A percentile compares a stretch with the other conserved stretches of the same genome.
phyloP scores from a whole-genome alignment of 2,329 filamentous ascomycete genomes.

The Xylariales sp. region DNA sequence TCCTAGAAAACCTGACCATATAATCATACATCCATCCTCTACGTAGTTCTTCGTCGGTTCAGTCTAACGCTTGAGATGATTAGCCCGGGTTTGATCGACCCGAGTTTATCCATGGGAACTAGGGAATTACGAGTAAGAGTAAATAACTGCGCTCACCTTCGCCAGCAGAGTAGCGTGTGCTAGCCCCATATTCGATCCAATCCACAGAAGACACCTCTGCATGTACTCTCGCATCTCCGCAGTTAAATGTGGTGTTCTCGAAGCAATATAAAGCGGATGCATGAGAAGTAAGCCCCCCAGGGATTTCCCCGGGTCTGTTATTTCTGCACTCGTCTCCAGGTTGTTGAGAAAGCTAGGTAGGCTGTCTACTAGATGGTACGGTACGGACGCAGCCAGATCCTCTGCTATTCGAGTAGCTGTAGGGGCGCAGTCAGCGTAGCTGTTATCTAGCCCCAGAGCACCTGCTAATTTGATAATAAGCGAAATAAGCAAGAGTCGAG shows the following conservation, averaged over 20 bases:
- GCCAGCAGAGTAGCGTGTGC: conserved; percentile 17
- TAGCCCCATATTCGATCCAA: conserved; percentile 19
- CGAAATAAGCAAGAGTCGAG: conserved; percentile 5
- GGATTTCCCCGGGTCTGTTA: conserved; percentile 10
- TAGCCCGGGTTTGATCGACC: no score
- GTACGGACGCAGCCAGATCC: conserved; percentile 16
- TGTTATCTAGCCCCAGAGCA: neutral
- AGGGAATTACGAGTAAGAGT: no score
- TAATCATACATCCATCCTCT: conserved; percentile 14
- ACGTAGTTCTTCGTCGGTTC: conserved; percentile 12
- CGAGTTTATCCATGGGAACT: no score
- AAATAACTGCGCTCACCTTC: no score
- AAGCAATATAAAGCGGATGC: conserved; percentile 13
- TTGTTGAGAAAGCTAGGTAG: conserved; percentile 12
- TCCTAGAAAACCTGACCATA: conserved; percentile 16
- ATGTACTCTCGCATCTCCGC: conserved; percentile 10
- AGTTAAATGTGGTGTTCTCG: conserved; percentile 11
- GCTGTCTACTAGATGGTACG: conserved; percentile 16
- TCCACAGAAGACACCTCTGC: conserved; percentile 18
- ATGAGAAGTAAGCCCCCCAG: conserved; percentile 21
- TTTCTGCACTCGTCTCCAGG: neutral
- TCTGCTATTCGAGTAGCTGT: conserved; percentile 7
- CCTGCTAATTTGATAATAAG: conserved; percentile 2
- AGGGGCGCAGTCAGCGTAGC: neutral
- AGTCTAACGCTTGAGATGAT: conserved; percentile 3